These are phyloP conservation scores for Chlorella sp. DNA, from an alignment of 139 green algal species.

Conservation along the genomic window DNA sequence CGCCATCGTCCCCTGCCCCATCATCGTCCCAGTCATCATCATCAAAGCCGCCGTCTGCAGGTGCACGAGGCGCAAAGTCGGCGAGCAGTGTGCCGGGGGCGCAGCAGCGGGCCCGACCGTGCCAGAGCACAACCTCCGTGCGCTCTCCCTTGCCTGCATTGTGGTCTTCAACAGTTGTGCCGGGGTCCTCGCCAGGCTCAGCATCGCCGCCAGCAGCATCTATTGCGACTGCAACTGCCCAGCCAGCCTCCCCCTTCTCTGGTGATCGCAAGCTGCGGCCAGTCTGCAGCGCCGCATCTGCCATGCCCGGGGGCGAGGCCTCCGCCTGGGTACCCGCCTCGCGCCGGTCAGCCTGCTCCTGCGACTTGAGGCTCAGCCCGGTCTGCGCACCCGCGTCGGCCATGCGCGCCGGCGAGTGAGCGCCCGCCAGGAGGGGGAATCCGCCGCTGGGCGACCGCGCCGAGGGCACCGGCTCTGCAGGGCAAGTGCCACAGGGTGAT, in stretches of 20 bases:
- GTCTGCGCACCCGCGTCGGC: constrained; percentile 21
- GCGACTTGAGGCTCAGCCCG: constrained; percentile 20
- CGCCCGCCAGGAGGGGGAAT: constrained; percentile 1
- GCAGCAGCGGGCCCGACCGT: too few species aligned
- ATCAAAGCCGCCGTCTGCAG: constrained; percentile 2
- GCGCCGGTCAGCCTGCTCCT: too few species aligned
- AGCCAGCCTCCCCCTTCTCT: neutral
- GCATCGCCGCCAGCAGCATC: neutral
- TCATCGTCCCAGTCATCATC: constrained; percentile 19
- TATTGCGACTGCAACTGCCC: neutral
- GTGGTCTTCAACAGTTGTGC: neutral
- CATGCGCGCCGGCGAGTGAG: neutral
- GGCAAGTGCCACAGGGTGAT: too few species aligned
- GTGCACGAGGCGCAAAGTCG: neutral
- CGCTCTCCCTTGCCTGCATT: neutral
- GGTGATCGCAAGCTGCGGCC: constrained; percentile 22
- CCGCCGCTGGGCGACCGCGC: neutral
- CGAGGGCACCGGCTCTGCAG: neutral
- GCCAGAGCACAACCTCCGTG: too few species aligned
- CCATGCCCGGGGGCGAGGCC: neutral
- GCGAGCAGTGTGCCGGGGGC: too few species aligned
- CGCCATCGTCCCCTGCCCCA: too few species aligned
- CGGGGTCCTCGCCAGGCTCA: neutral
- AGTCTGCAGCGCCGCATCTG: constrained; percentile 21
- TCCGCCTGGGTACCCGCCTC: too few species aligned